Percentiles rank a stretch among this genome's conserved stretches.
Evolutionary conservation across 78 protist species (phyloP).

Genomic region (Protostelium mycophagum): DNA sequence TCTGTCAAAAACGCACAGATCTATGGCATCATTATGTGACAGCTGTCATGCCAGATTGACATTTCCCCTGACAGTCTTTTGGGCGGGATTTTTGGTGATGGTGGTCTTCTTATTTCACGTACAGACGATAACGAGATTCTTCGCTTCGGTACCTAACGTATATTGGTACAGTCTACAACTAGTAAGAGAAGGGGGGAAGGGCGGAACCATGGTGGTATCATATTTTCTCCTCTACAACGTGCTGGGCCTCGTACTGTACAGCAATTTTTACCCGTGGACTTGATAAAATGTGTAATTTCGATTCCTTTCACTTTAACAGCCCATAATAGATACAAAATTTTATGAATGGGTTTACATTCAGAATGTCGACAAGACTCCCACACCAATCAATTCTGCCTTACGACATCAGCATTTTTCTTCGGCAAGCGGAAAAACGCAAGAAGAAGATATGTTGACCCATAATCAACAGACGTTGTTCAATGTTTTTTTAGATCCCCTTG

Average conservation of each 20-base stretch:
- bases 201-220: not conserved
- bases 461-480: no score
- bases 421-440: no score
- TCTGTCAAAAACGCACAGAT: conserved; percentile 6
- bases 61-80: conserved; percentile 30
- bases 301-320: no score
- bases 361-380: no score
- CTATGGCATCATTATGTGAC: conserved; percentile 14
- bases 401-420: no score
- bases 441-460: no score
- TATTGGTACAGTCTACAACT: conserved; percentile 32
- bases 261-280: conserved; percentile 63
- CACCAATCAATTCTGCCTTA: no score
- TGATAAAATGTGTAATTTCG: no score
- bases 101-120: conserved; percentile 49
- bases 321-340: no score
- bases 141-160: conserved; percentile 35
- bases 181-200: not conserved
- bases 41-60: conserved; percentile 9
- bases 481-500: no score
- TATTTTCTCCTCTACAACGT: conserved; percentile 48
- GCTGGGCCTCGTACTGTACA: conserved; percentile 32
- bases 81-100: conserved; percentile 9
- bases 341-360: no score
- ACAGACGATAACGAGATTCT: conserved; percentile 57